These are phyloP conservation scores for Laburnicola sp. DNA, from an alignment of 2,329 filamentous ascomycete species.

Conservation along the genomic window DNA sequence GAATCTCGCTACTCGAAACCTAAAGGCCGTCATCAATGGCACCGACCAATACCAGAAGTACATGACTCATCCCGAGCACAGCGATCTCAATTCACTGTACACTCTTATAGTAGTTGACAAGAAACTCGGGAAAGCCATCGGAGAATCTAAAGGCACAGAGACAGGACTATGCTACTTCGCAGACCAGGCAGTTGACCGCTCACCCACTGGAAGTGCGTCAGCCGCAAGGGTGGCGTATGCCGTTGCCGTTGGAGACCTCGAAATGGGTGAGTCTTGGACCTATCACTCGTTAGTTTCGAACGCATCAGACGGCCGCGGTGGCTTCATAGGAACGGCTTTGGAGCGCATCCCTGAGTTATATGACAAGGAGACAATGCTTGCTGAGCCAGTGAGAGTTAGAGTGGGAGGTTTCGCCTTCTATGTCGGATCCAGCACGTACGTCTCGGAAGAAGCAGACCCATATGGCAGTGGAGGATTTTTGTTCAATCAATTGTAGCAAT, in stretches of 20 bases:
- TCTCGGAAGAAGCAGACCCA: slow-evolving; percentile 19
- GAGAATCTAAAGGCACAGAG: slow-evolving; percentile 38
- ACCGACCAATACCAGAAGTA: slow-evolving; percentile 22
- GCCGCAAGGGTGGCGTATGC: slow-evolving; percentile 34
- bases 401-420: slow-evolving; percentile 23
- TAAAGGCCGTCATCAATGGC: slow-evolving; percentile 38
- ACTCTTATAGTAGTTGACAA: slow-evolving; percentile 45
- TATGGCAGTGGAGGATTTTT: slow-evolving; percentile 15
- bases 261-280: slow-evolving; percentile 19
- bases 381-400: slow-evolving; percentile 9
- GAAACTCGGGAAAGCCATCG: slow-evolving; percentile 24
- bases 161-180: slow-evolving; percentile 52
- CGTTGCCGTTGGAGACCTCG: slow-evolving; percentile 16
- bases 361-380: slow-evolving; percentile 8
- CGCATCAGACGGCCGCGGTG: slow-evolving; percentile 14
- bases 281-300: slow-evolving; percentile 26
- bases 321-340: slow-evolving; percentile 16
- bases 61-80: slow-evolving; percentile 37
- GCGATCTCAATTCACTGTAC: slow-evolving; percentile 46
- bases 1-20: slow-evolving; percentile 34
- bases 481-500: slow-evolving; percentile 10
- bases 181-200: slow-evolving; percentile 53
- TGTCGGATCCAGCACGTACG: slow-evolving; percentile 16
- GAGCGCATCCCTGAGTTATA: slow-evolving; percentile 14
- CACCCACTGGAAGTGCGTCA: slow-evolving; percentile 39